Conservation (phyloP, 2,329 filamentous ascomycete genomes). For the Fusarium agapanthi region DNA sequence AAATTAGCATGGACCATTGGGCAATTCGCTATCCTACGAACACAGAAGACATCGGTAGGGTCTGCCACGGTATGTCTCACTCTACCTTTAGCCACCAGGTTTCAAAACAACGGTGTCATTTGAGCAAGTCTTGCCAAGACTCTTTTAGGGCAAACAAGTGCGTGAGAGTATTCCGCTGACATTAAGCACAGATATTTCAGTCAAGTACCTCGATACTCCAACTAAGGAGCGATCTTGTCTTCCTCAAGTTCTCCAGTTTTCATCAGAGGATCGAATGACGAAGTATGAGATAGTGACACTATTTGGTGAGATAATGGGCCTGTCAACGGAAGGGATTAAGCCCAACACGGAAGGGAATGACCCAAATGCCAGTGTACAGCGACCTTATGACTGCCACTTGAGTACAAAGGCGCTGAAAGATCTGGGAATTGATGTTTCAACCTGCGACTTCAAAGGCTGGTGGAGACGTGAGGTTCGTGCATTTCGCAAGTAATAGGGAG, state of each 20-base stretch:
- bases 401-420: constrained; percentile 78
- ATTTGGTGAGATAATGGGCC: constrained; percentile 81
- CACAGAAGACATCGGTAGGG: constrained; percentile 84
- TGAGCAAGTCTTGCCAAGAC: neutral
- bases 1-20: constrained; percentile 86
- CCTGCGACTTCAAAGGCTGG: constrained; percentile 81
- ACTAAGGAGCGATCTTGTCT: constrained; percentile 59
- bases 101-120: neutral
- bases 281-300: constrained; percentile 88
- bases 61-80: constrained; percentile 68
- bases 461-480: constrained; percentile 74
- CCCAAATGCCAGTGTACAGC: constrained; percentile 74
- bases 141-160: neutral
- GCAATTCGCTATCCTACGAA: constrained; percentile 86
- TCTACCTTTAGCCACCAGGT: constrained; percentile 8
- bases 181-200: constrained; percentile 67
- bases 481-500: constrained; percentile 59
- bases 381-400: constrained; percentile 89
- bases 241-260: constrained; percentile 82
- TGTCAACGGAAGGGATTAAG: constrained; percentile 74
- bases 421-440: constrained; percentile 77
- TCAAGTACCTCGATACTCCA: constrained; percentile 68
- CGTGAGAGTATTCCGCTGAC: neutral
- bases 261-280: constrained; percentile 84
- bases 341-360: constrained; percentile 77